phyloP scores from a whole-genome alignment of 345 rosid genomes.

The Populus davidiana region DNA sequence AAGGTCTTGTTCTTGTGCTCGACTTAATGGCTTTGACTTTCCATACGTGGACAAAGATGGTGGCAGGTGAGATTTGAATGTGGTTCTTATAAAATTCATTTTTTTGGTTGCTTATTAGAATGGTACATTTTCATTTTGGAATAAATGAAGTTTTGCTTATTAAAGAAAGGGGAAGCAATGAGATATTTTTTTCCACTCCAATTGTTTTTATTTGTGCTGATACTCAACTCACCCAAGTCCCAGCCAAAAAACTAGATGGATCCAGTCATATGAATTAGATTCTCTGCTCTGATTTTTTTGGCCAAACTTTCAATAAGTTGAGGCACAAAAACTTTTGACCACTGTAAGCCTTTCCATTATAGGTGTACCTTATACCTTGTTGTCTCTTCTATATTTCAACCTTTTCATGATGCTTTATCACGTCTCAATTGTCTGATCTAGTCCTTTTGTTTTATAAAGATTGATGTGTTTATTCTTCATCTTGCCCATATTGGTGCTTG shows the following conservation, averaged over 20 bases:
- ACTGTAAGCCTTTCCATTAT: too few relatives aligned
- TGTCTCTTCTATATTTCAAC: background rate
- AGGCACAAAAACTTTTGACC: too few relatives aligned
- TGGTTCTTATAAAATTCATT: background rate
- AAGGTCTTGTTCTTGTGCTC: constrained; percentile 22
- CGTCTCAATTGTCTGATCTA: background rate
- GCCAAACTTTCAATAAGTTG: too few relatives aligned
- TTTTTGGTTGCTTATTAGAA: background rate
- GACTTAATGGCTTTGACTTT: constrained; percentile 25
- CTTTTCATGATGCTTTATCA: background rate
- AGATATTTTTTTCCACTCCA: too few relatives aligned
- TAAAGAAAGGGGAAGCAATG: too few relatives aligned
- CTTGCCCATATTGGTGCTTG: background rate
- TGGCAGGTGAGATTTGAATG: constrained; percentile 18
- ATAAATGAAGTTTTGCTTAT: too few relatives aligned
- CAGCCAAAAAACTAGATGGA: too few relatives aligned
- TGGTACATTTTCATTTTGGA: background rate
- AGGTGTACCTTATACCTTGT: too few relatives aligned
- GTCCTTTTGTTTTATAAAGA: background rate
- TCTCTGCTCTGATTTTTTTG: too few relatives aligned
- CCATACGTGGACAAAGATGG: constrained; percentile 22
- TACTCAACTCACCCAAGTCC: too few relatives aligned
- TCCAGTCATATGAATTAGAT: too few relatives aligned
- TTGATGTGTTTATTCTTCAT: background rate
- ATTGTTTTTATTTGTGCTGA: too few relatives aligned